Evolutionary conservation across 208 protist genomes (phyloP), one percentile per base, ranked within the genome.

Genomic region (Leishmania tropica): DNA sequence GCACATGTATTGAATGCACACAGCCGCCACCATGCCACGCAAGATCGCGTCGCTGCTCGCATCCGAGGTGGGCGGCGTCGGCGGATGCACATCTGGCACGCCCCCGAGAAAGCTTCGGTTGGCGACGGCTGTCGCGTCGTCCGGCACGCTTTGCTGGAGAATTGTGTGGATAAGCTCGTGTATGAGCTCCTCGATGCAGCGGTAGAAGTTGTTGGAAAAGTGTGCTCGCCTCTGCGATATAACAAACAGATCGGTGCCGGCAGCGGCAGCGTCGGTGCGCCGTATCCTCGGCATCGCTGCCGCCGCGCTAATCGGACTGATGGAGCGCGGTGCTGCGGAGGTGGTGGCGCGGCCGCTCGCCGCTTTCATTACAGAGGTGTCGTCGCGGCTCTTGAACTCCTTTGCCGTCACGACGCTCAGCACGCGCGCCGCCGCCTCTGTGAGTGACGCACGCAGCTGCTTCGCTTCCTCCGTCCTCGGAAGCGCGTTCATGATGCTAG

Each of bases 141-240:
- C 79, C 1, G 76, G 6, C 1, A 24, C 15, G 24, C 54, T 60
- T 54, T 71, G 60, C 74, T 89, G 79, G 58, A 94, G 70, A 42
- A 93, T 78, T 40, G 81, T 87, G n/a, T 81, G 81, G 67, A 94
- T 93, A 35, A 97, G 77, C 77, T 90, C 84, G 19, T 85, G 87
- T 65, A 90, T 78, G 35, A 95, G 84, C 19, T 80, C 67, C 40
- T 94, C 89, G 54, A 95, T 71, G 67, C 79, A 64, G 56, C 84
- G 86, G 84, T 94, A 94, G 79, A 90, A 97, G 53, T 86, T 88
- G 68, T 90, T 93, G n/a, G 93, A 94, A 84, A 93, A 96, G 48
- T 79, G 83, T 35, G 83, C 89, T 51, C 64, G 72, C 35, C 75
- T 62, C 1, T 74, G 78, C 24, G 77, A 78, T 15, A 76, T 58